Evolutionary conservation across 495 filamentous ascomycete genomes (phyloP).

Genomic region (Podospora australis): DNA sequence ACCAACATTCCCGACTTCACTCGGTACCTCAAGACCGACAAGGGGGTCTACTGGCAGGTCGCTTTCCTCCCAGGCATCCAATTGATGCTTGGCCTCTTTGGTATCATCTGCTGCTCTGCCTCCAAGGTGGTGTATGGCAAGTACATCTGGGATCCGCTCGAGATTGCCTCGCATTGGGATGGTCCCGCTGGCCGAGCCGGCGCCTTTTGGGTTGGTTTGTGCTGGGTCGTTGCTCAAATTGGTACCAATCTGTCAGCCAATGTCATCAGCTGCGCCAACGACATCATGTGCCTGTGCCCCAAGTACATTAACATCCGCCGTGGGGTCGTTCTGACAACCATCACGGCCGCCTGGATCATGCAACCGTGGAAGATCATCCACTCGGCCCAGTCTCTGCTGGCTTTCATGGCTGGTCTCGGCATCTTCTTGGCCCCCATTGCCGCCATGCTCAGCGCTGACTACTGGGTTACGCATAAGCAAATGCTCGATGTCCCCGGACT

Average conservation of each 20-base stretch:
- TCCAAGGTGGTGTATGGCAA: slow-evolving; percentile 48
- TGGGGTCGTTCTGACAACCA: slow-evolving; percentile 54
- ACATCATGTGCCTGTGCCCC: slow-evolving; percentile 54
- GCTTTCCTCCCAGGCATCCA: slow-evolving; percentile 51
- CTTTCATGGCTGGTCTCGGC: slow-evolving; percentile 48
- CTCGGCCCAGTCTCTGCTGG: slow-evolving; percentile 50
- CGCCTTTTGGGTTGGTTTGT: slow-evolving; percentile 47
- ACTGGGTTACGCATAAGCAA: slow-evolving; percentile 40
- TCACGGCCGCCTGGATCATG: slow-evolving; percentile 52
- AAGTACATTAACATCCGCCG: slow-evolving; percentile 55
- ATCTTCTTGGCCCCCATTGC: slow-evolving; percentile 45
- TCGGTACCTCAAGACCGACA: slow-evolving; percentile 46
- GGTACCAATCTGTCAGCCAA: slow-evolving; percentile 64
- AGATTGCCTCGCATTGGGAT: slow-evolving; percentile 48
- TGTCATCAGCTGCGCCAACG: slow-evolving; percentile 59
- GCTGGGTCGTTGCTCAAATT: slow-evolving; percentile 50
- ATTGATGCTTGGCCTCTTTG: slow-evolving; percentile 45
- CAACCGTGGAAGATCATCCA: slow-evolving; percentile 60
- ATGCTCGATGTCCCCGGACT: slow-evolving; percentile 39
- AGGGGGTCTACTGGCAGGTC: slow-evolving; percentile 50
- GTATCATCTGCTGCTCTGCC: slow-evolving; percentile 45
- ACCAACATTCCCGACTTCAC: slow-evolving; percentile 55
- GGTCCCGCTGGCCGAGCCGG: slow-evolving; percentile 42
- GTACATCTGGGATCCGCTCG: slow-evolving; percentile 54
- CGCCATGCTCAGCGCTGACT: slow-evolving; percentile 44